phyloP scores from a whole-genome alignment of 768 basidiomycete species.

The Cyclocybe aegerita region DNA sequence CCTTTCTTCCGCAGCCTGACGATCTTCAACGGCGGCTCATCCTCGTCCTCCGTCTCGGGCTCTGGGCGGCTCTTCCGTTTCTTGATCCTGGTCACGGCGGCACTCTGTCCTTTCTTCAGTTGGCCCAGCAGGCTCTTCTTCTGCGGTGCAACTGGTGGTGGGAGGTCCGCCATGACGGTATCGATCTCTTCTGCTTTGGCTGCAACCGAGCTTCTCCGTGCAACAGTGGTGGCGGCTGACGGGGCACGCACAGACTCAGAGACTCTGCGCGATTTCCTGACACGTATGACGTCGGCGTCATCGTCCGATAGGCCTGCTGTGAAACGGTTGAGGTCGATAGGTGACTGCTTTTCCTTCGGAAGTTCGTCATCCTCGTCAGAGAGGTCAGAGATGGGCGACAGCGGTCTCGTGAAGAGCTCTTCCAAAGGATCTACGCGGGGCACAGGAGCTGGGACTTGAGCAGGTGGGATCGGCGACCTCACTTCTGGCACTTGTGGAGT shows the following conservation, averaged over 20 bases:
- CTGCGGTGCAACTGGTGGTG: not conserved
- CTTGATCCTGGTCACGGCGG: constrained; percentile 30
- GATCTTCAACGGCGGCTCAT: constrained; percentile 30
- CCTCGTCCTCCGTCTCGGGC: constrained; percentile 9
- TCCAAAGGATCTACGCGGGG: not conserved
- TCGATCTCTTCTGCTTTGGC: not conserved
- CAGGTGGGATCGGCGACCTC: not conserved
- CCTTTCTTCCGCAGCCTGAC: constrained; percentile 12
- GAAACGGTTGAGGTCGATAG: constrained; percentile 10
- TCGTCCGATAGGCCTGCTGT: constrained; percentile 13
- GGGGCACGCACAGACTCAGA: not conserved
- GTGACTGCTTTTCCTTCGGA: not conserved
- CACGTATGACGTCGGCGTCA: constrained; percentile 14
- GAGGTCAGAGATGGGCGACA: constrained; percentile 6
- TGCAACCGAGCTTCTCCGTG: not conserved
- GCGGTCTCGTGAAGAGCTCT: not conserved
- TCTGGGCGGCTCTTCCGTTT: constrained; percentile 24
- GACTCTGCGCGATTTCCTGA: constrained; percentile 9
- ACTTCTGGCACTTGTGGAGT: not conserved
- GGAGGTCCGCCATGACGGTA: not conserved
- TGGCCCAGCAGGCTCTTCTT: constrained; percentile 9
- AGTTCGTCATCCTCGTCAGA: not conserved
- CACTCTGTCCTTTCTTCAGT: constrained; percentile 18
- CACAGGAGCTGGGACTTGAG: not conserved
- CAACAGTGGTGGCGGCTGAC: not conserved